Base-by-base conservation (phyloP, 1,284 basidiomycete genomes). In the Microstroma glucosiphilum region DNA sequence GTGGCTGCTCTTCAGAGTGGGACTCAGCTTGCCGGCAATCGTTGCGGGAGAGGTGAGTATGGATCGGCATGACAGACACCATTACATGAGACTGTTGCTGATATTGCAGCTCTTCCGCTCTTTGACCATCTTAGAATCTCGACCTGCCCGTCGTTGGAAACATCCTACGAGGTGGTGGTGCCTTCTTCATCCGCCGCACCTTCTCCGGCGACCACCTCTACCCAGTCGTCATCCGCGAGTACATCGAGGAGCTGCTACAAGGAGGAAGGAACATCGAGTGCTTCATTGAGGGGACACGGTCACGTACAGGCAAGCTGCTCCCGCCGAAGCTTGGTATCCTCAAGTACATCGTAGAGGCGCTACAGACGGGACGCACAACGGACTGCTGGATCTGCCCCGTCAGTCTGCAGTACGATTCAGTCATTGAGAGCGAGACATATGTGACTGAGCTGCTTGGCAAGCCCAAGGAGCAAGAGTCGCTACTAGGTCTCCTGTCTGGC, bases 271-370 rank as follows among this genome's bases (percentile, higher is more conserved):
- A 80, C 62, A 69, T 79, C 49, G 78, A 79, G 55, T 71, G 75
- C 61, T 79, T 79, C 64, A 74, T 80, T 62, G 80, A 80, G 58
- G 80, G 80, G 25, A 78, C 79, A 7, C 75, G 80, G 3, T 79
- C 76, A 6, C 70, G 80, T 6, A 81, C 80, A 0, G 80, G 80
- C 23, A 81, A 81, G 62, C 67, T 80, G 11, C 71, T 81, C 0
- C 78, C 80, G 8, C 78, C 80, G 23, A 80, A 80, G 58, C 71
- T 80, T 40, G 80, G 80, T 7, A 79, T 81, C 43, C 75, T 81
- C 61, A 80, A 80, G 59, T 79, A 80, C 60, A 72, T 80, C 15
- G 69, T 80, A 60, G 77, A 79, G 17, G 79, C 72, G n/a, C 55
- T 75, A 37, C 65, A 75, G 42, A 63, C 69, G 15, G 73, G 75